Conservation (phyloP, 2,329 filamentous ascomycete species). For the Daldinia sp. region DNA sequence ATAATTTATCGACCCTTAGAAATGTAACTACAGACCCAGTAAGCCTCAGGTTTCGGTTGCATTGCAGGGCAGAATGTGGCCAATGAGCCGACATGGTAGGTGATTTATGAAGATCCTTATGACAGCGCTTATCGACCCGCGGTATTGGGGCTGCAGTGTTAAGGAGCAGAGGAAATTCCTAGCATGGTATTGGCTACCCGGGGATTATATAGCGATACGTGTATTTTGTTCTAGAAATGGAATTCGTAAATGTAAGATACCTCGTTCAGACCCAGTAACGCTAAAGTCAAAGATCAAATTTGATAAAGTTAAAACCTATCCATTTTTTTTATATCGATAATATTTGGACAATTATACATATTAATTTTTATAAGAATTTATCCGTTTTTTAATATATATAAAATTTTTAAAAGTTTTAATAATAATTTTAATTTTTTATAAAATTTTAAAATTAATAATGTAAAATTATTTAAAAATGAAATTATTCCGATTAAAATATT, state of each 20-base stretch:
- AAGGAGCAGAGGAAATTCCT: background rate
- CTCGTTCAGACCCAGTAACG: background rate
- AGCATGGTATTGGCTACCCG: background rate
- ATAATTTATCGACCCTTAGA: conserved; percentile 24
- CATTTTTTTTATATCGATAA: too few species aligned
- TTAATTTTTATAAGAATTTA: too few species aligned
- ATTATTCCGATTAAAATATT: too few species aligned
- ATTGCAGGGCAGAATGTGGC: conserved; percentile 27
- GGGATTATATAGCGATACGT: background rate
- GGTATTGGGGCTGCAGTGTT: conserved; percentile 10
- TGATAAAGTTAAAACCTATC: too few species aligned
- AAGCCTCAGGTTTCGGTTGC: conserved; percentile 31
- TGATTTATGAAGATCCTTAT: conserved; percentile 40
- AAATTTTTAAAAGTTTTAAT: too few species aligned
- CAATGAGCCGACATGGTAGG: conserved; percentile 32
- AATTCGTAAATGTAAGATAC: background rate
- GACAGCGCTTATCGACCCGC: conserved; percentile 22
- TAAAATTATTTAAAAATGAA: too few species aligned
- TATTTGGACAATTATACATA: too few species aligned
- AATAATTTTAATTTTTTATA: too few species aligned
- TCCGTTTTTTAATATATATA: too few species aligned
- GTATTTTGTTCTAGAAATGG: background rate
- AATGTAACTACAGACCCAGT: conserved; percentile 35
- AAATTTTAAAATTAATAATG: too few species aligned
- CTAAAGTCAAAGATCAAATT: too few species aligned